Conservation (phyloP, 2,329 filamentous ascomycete species). For the Microsporum canis region DNA sequence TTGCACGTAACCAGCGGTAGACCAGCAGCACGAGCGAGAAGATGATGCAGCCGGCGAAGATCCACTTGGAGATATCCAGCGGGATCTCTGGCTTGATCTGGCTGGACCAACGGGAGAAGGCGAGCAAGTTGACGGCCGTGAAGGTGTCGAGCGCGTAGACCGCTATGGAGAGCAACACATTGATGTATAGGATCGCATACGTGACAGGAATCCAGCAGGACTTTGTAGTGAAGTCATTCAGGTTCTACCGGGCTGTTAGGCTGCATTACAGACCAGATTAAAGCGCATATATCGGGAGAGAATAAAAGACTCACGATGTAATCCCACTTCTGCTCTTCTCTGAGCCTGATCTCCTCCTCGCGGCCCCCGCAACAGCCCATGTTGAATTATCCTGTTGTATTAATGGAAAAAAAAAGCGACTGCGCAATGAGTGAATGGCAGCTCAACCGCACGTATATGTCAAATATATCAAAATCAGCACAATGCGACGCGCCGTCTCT, state of each 20-base stretch:
- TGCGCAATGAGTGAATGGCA: not conserved
- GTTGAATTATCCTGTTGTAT: slow-evolving; percentile 19
- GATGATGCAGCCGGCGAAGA: slow-evolving; percentile 87
- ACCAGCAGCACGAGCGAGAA: slow-evolving; percentile 72
- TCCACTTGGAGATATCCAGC: slow-evolving; percentile 77
- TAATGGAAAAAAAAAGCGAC: not conserved
- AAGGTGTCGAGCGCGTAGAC: slow-evolving; percentile 89
- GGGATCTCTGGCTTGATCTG: slow-evolving; percentile 68
- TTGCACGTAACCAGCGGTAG: slow-evolving; percentile 69
- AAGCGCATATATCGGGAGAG: not conserved
- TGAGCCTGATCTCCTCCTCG: slow-evolving; percentile 47
- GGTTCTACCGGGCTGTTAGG: slow-evolving; percentile 31
- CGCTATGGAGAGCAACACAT: slow-evolving; percentile 63
- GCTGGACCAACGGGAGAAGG: slow-evolving; percentile 79
- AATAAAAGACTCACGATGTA: slow-evolving; percentile 57
- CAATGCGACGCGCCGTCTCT: not conserved
- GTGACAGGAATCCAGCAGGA: slow-evolving; percentile 68
- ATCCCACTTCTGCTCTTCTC: slow-evolving; percentile 85
- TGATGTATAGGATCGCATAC: slow-evolving; percentile 75
- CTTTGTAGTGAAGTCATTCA: slow-evolving; percentile 68
- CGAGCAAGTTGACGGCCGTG: slow-evolving; percentile 81
- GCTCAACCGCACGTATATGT: not conserved
- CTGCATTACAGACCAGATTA: not conserved
- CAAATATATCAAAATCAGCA: not conserved
- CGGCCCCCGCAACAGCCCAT: slow-evolving; percentile 58